phyloP scores from a whole-genome alignment of 805 yeast species.

The Yarrowia yakushimensis region DNA sequence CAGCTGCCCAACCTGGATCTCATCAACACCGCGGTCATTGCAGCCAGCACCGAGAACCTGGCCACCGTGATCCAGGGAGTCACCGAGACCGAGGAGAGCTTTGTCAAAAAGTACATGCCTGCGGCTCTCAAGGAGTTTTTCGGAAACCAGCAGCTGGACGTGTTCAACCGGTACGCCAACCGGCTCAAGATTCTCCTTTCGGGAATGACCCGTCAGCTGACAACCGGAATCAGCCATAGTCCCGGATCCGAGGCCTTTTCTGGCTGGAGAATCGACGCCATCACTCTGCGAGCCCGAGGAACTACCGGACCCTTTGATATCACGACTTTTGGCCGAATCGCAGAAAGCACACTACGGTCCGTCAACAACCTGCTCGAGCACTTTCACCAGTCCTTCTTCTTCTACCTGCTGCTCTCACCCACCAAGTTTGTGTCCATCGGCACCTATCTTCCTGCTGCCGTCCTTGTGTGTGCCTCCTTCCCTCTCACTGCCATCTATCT shows the following conservation, averaged over 20 bases:
- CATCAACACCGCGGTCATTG: slow-evolving; percentile 71
- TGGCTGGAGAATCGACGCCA: slow-evolving; percentile 93
- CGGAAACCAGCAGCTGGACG: slow-evolving; percentile 14
- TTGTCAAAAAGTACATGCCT: slow-evolving; percentile 1
- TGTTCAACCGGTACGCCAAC: slow-evolving; percentile 35
- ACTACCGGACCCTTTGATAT: slow-evolving; percentile 62
- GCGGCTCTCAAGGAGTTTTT: neutral
- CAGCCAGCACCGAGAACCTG: slow-evolving; percentile 74
- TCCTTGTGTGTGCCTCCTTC: slow-evolving; percentile 63
- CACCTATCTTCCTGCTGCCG: slow-evolving; percentile 84
- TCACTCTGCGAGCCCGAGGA: slow-evolving; percentile 72
- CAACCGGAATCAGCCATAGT: slow-evolving; percentile 61
- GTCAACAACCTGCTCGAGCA: slow-evolving; percentile 90
- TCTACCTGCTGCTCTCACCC: slow-evolving; percentile 78
- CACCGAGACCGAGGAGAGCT: slow-evolving; percentile 17
- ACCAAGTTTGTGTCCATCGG: slow-evolving; percentile 85
- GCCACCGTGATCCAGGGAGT: slow-evolving; percentile 61
- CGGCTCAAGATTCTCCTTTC: slow-evolving; percentile 57
- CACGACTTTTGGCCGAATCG: slow-evolving; percentile 85
- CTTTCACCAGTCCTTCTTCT: slow-evolving; percentile 95
- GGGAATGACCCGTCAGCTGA: slow-evolving; percentile 66
- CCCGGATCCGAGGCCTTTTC: slow-evolving; percentile 88
- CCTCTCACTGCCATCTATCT: slow-evolving; percentile 59
- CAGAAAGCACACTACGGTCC: slow-evolving; percentile 83
- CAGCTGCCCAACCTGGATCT: slow-evolving; percentile 92